Base-by-base conservation (phyloP, 805 yeast species). In the Allodekkera sacchari region DNA sequence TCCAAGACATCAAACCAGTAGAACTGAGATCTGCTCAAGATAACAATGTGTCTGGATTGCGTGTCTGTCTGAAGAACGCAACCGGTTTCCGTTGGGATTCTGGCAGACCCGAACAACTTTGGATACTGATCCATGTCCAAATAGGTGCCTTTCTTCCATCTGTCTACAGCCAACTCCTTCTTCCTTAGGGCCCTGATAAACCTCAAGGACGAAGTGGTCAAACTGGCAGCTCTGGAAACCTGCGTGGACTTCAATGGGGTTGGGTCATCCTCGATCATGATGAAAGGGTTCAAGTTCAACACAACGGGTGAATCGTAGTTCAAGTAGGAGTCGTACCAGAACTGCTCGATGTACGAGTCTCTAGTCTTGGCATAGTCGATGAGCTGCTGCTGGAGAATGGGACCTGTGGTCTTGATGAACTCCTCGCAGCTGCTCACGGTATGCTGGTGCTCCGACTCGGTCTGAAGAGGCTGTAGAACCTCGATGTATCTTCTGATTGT, bases 1-100 rank as follows among this genome's bases (percentile, higher is more conserved):
- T 85, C 94, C 45, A 87, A 61, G 2, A 87, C 96, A 51, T 87
- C 95, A 52, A 87, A 87, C 95, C 96, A 87, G 59, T 87, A 87
- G 55, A 85, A 83, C 55, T 87, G 95, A 2, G 94, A 82, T 48
- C 82, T 77, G 39, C 84, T 77, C 53, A 84, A 60, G 11, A 87
- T 88, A 7, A 85, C 78, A 22, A 87, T 74, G 54, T 87, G 96
- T 47, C 76, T 81, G 2, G 92, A 76, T 7, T 74, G 63, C 6
- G 66, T 52, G 54, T 83, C 95, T 2, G 83, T 71, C 55, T 85
- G 95, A 77, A 87, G 75, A 34, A 82, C 74, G 55, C 96, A 87
- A 3, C 94, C 94, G 3, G 72, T 66, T 15, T 68, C 66, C 1
- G 92, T 79, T 28, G 96, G 95, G 39, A 87, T 80, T 51, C 96